Evolutionary conservation across 2,329 filamentous ascomycete species (phyloP).

Genomic region (Neonectria hederae): DNA sequence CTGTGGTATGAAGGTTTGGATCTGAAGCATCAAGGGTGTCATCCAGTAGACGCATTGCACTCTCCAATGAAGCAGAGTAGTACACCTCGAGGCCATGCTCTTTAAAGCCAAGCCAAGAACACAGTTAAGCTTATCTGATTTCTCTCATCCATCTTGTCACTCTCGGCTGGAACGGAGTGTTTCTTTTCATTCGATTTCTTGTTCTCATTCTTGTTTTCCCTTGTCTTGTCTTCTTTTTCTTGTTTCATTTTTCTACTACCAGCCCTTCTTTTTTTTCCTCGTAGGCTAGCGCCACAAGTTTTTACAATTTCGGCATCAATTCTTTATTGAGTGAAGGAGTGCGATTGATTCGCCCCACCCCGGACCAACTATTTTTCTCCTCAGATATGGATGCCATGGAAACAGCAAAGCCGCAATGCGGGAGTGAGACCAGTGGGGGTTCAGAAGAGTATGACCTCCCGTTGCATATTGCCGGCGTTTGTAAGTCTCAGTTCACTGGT

Average conservation of each 20-base stretch:
- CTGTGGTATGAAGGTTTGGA: neutral
- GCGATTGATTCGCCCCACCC: neutral
- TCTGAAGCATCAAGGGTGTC: neutral
- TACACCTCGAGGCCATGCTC: neutral
- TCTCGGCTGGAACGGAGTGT: conserved; percentile 16
- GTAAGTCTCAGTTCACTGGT: conserved; percentile 31
- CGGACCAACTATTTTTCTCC: neutral
- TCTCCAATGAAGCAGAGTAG: neutral
- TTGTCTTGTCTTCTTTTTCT: neutral
- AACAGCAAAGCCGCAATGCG: conserved; percentile 43
- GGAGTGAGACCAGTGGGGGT: conserved; percentile 13
- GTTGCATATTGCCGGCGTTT: conserved; percentile 44
- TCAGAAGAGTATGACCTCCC: conserved; percentile 40
- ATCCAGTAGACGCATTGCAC: neutral
- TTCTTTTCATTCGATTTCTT: neutral
- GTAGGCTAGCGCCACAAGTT: neutral
- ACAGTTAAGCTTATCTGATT: neutral
- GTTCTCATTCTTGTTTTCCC: neutral
- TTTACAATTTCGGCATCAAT: neutral
- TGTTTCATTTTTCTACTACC: neutral
- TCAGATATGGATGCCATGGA: neutral
- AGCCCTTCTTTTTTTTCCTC: neutral
- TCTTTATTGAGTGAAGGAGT: neutral
- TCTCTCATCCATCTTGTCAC: conserved; percentile 6
- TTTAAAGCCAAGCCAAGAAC: neutral